Evolutionary conservation across 352 stramenopile genomes (phyloP), one percentile per base, ranked within the genome.

Genomic region (Hyaloperonospora brassicae): DNA sequence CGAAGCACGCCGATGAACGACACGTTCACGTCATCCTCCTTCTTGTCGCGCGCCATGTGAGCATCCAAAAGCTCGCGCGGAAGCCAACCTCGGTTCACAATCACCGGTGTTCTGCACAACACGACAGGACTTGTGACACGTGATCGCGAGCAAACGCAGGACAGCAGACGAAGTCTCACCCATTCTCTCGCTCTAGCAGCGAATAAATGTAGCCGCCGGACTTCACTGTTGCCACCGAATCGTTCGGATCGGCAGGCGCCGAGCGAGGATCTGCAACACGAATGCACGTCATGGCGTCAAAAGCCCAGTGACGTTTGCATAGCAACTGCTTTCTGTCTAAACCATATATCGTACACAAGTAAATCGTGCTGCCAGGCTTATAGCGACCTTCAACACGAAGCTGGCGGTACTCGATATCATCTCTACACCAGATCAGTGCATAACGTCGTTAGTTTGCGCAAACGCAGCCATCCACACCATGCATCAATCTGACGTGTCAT

Each of bases 131-230:
- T 21, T 27, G 38, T 63, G 6, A 62, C 5, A 35, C 22, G 44
- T 38, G 2, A 10, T 46, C 43, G 31, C 25, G 27, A 10, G 13
- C 0, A 53, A 39, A 13, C 36, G 2, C 9, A 7, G 47, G 7
- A 0, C 2, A 39, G 14, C 10, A 43, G 45, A 48, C 31, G 44
- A 34, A 1, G 24, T 50, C 71, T 47, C 51, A 89, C 79, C 79
- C 79, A 46, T 85, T 68, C 1, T 84, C 68, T 42, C 84, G 79
- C 38, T 85, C 60, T 36, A 94, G 59, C 2, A 94, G 57, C 21
- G 80, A 88, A 64, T 94, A 94, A 47, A 94, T 76, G 64, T 92
- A 94, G 34, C 84, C 84, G 5, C 84, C 84, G 22, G 84, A 89
- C 41, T 89, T 89, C 11, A 84, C 73, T n/a, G 65, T 84, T 38